phyloP scores from a whole-genome alignment of 108 stramenopile genomes.

The Nitzschia sp. region DNA sequence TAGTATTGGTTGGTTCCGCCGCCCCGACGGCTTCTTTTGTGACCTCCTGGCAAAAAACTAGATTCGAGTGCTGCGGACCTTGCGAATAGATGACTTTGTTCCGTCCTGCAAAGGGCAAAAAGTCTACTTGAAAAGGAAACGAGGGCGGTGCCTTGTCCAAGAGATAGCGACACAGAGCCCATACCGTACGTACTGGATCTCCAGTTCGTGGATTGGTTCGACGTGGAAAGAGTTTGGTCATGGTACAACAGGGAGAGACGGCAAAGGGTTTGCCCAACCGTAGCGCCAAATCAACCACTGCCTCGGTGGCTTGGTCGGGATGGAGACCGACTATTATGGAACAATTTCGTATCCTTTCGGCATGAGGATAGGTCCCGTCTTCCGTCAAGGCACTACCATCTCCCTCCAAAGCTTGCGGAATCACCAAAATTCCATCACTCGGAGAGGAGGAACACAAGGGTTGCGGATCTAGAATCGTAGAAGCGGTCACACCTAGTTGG shows the following conservation, averaged over 20 bases:
- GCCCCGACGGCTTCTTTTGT: neutral
- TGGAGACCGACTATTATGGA: conserved; percentile 80
- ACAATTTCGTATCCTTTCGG: conserved; percentile 37
- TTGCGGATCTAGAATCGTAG: conserved; percentile 68
- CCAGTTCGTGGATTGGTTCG: conserved; percentile 18
- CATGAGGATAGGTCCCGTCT: neutral
- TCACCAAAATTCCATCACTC: conserved; percentile 7
- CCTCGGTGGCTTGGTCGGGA: conserved; percentile 89
- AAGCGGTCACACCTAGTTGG: conserved; percentile 45
- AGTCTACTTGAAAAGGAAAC: conserved; percentile 40
- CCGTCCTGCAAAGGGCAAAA: conserved; percentile 57
- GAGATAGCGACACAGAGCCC: conserved; percentile 59
- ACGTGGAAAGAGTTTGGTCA: conserved; percentile 58
- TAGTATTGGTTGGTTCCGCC: too few relatives aligned
- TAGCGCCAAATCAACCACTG: conserved; percentile 63
- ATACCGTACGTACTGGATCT: conserved; percentile 49
- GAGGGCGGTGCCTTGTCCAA: conserved; percentile 44
- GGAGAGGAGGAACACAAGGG: conserved; percentile 30
- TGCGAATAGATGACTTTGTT: conserved; percentile 57
- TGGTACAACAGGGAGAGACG: conserved; percentile 65
- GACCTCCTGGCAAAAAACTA: neutral
- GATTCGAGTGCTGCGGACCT: neutral
- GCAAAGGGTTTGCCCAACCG: conserved; percentile 62
- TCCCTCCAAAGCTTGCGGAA: conserved; percentile 41
- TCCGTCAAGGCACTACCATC: conserved; percentile 28